A percentile compares a stretch with the other conserved stretches of the same genome.
phyloP scores from a whole-genome alignment of 345 rosid species.

The Geranium brycei region DNA sequence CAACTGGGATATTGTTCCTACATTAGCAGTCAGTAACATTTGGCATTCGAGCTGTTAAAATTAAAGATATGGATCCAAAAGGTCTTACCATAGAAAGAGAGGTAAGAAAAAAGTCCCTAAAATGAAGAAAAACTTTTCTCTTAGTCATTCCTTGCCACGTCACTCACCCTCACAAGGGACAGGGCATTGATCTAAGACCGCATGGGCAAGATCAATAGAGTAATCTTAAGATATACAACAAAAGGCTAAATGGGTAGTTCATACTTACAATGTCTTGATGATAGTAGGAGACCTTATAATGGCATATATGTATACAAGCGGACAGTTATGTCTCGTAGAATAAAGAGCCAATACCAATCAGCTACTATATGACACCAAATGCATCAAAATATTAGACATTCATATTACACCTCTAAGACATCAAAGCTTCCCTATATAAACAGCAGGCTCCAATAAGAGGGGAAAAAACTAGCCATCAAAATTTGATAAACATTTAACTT shows the following conservation, averaged over 20 bases:
- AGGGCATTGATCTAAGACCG: not conserved
- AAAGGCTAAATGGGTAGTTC: not conserved
- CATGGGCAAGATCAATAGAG: not conserved
- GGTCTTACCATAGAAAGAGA: not conserved
- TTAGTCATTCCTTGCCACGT: not conserved
- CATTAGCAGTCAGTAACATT: not conserved
- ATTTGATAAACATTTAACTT: not conserved
- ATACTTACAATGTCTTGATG: too few species aligned
- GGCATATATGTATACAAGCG: not conserved
- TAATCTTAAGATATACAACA: too few species aligned
- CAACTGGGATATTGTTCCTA: too few species aligned
- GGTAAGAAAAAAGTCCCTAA: not conserved
- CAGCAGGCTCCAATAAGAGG: not conserved
- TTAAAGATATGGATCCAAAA: not conserved
- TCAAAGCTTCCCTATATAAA: slow-evolving; percentile 5
- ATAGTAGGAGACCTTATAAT: not conserved
- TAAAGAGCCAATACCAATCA: not conserved
- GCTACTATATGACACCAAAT: not conserved
- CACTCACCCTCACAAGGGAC: not conserved
- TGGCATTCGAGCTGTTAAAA: not conserved
- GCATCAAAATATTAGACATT: slow-evolving; percentile 5
- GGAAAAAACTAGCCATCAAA: not conserved
- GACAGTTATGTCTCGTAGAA: not conserved
- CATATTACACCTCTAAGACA: not conserved
- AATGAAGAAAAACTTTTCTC: too few species aligned